phyloP scores from a whole-genome alignment of 2,329 filamentous ascomycete species.

The Talaromyces sp. region DNA sequence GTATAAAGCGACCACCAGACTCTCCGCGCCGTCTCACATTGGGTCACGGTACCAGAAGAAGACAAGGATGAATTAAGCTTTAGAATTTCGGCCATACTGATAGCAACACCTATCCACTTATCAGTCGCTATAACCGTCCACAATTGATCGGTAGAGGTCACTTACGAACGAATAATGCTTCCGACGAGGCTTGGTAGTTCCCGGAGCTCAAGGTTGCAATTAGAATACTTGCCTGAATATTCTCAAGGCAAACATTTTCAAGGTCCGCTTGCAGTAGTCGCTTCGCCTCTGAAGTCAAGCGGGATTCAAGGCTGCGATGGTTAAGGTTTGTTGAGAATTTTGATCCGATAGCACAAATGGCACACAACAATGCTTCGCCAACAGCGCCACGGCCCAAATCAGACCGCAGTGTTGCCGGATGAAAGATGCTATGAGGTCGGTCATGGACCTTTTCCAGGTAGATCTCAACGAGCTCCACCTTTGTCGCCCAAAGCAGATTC shows the following conservation, averaged over 20 bases:
- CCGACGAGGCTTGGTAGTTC: neutral
- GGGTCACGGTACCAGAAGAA: neutral
- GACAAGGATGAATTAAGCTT: neutral
- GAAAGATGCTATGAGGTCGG: neutral
- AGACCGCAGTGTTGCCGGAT: neutral
- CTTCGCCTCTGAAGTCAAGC: neutral
- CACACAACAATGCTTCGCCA: neutral
- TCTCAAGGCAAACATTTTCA: neutral
- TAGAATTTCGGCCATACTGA: neutral
- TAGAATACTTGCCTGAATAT: neutral
- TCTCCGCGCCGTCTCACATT: neutral
- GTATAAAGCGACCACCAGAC: neutral
- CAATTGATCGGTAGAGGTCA: neutral
- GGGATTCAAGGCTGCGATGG: neutral
- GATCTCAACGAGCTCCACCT: neutral
- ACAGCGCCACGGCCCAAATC: neutral
- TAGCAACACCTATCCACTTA: neutral
- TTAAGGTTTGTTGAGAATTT: neutral
- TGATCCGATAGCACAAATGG: neutral
- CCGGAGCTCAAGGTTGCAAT: neutral
- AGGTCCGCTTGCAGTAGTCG: neutral
- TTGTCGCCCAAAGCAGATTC: neutral
- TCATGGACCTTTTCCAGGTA: neutral
- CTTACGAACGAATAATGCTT: neutral
- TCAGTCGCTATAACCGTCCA: neutral